Conservation (phyloP, 257 asterid genomes). For the Petunia axillaris region DNA sequence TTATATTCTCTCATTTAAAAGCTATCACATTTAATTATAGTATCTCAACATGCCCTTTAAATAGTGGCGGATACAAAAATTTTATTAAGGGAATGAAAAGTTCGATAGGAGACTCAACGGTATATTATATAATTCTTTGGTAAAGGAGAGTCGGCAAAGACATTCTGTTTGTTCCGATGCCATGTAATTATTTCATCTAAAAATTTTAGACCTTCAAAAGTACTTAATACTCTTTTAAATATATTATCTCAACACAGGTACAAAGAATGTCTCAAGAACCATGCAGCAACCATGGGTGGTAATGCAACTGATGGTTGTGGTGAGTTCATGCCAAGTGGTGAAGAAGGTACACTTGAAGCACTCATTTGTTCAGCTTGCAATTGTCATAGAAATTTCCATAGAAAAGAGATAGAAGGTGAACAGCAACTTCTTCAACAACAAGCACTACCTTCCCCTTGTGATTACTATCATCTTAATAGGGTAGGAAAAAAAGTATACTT, state of each 20-base stretch:
- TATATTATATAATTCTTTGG: too few species aligned
- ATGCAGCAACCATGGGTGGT: conserved; percentile 93
- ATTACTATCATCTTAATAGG: conserved; percentile 38
- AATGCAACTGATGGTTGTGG: conserved; percentile 94
- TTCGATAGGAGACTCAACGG: too few species aligned
- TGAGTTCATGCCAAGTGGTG: conserved; percentile 93
- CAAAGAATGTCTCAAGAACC: conserved; percentile 87
- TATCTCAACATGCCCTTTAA: neutral
- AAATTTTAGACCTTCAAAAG: too few species aligned
- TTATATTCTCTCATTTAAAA: neutral
- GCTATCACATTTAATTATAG: neutral
- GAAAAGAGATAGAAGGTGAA: conserved; percentile 75
- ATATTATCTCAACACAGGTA: conserved; percentile 34
- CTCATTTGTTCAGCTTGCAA: conserved; percentile 85
- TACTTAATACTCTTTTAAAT: neutral
- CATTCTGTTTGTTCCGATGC: too few species aligned
- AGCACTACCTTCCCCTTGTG: conserved; percentile 33
- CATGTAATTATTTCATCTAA: too few species aligned
- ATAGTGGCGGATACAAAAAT: too few species aligned
- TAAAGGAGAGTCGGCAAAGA: too few species aligned
- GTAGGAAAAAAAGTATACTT: conserved; percentile 49
- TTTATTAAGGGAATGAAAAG: too few species aligned
- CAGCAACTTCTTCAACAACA: neutral
- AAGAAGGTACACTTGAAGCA: conserved; percentile 74
- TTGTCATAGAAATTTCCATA: conserved; percentile 91